Evolutionary conservation across 2,329 filamentous ascomycete genomes (phyloP), one percentile per base, ranked within the genome.

Genomic region (Cylindrodendrum hubeiense): DNA sequence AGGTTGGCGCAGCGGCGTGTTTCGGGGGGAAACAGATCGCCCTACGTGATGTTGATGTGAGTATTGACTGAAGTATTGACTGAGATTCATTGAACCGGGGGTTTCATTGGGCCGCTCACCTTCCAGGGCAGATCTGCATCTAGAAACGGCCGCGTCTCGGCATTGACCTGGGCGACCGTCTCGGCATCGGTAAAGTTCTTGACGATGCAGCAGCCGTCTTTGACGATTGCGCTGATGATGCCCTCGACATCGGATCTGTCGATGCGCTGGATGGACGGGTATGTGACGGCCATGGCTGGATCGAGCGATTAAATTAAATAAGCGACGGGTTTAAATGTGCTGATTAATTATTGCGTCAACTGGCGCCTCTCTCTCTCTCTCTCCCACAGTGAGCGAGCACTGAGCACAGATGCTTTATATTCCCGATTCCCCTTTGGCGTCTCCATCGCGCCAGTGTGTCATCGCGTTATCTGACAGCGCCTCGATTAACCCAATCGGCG

Each of bases 91-190:
- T 12, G 8, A n/a, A n/a, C 13, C 13, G 12, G 34, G 12, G 12
- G 5, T 17, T 13, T 26, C 3, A n/a, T 50, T 8, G n/a, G 17
- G 30, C 13, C 17, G 17, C 33, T 43, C 13, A 55, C 59, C 59
- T 55, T 55, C 59, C 59, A 61, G 12, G 59, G 59, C 34, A 61
- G 17, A 51, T 61, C 59, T n/a, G 59, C 59, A 21, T 61, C 59
- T 33, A 61, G 33, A 54, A 30, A 50, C n/a, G 59, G 59, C 6
- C 59, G 59, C 2, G 59, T 61, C 59, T 61, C 59, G 33, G 51
- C 51, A n/a, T 61, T 61, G 33, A 61, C 59, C 28, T 61, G 33
- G 4, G 43, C 44, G 22, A 61, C 59, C 2, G 59, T 50, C 19
- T 21, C 59, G 17, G 43, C 33, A 34, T 55, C 51, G 7, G 59